phyloP scores from a whole-genome alignment of 2,329 filamentous ascomycete species.

The Exophiala phaeomuriformis region DNA sequence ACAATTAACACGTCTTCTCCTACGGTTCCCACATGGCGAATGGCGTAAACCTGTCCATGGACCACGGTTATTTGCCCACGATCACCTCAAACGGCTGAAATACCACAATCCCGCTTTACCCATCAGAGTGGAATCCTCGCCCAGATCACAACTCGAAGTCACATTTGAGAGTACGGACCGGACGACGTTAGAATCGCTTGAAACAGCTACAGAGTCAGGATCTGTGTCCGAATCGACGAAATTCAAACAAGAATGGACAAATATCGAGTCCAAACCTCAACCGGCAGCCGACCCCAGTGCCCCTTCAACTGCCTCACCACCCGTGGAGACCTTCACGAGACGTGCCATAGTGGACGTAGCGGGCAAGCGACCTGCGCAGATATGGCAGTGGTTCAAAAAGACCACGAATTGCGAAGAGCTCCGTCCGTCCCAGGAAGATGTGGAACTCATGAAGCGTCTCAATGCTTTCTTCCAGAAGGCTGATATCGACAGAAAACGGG shows the following conservation, averaged over 20 bases:
- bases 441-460: slow-evolving; percentile 32
- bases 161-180: slow-evolving; percentile 33
- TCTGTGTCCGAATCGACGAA: background rate
- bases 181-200: slow-evolving; percentile 6
- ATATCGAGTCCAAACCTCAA: slow-evolving; percentile 14
- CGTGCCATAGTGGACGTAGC: slow-evolving; percentile 29
- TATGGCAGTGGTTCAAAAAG: slow-evolving; percentile 38
- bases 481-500: slow-evolving; percentile 35
- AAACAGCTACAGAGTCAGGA: background rate
- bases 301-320: slow-evolving; percentile 28
- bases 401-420: slow-evolving; percentile 38
- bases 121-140: slow-evolving; percentile 67
- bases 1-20: slow-evolving; percentile 32
- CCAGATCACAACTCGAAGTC: slow-evolving; percentile 36
- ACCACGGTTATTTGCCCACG: slow-evolving; percentile 77
- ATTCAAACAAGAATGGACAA: slow-evolving; percentile 12
- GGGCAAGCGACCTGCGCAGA: slow-evolving; percentile 33
- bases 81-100: slow-evolving; percentile 77
- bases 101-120: slow-evolving; percentile 83
- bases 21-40: slow-evolving; percentile 38
- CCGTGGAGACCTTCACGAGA: slow-evolving; percentile 32
- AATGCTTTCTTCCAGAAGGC: slow-evolving; percentile 33
- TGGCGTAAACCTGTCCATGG: slow-evolving; percentile 36
- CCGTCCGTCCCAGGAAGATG: slow-evolving; percentile 32
- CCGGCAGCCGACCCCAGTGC: slow-evolving; percentile 2